Conservation (phyloP, 805 yeast genomes). For the Myxozyma mucilagina region DNA sequence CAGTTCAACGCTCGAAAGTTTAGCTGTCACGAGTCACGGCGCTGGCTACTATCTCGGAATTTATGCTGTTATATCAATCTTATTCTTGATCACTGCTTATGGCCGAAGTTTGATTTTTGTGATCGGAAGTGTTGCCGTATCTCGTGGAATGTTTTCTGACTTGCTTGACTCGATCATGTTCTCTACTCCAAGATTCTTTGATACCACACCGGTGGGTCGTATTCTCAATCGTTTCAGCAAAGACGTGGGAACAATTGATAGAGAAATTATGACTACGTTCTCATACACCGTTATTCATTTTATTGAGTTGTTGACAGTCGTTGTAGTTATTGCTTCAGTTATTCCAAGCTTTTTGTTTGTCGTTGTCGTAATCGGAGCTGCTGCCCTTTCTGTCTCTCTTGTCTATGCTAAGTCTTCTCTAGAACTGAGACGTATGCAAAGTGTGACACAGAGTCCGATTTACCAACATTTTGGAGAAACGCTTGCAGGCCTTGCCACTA, state of each 20-base stretch:
- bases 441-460: slow-evolving; percentile 69
- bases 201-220: slow-evolving; percentile 91
- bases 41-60: slow-evolving; percentile 4
- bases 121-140: slow-evolving; percentile 59
- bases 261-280: slow-evolving; percentile 81
- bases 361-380: slow-evolving; percentile 60
- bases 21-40: neutral
- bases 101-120: slow-evolving; percentile 31
- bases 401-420: slow-evolving; percentile 68
- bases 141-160: slow-evolving; percentile 65
- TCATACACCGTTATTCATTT: slow-evolving; percentile 50
- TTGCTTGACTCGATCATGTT: slow-evolving; percentile 65
- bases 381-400: slow-evolving; percentile 66
- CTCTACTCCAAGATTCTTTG: slow-evolving; percentile 85
- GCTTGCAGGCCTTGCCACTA: slow-evolving; percentile 70
- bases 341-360: slow-evolving; percentile 81
- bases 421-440: slow-evolving; percentile 70
- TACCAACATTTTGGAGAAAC: slow-evolving; percentile 80
- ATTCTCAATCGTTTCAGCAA: slow-evolving; percentile 94
- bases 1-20: neutral
- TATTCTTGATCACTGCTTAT: slow-evolving; percentile 38
- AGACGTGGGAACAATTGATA: slow-evolving; percentile 91
- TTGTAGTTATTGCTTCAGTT: slow-evolving; percentile 68
- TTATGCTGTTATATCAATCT: slow-evolving; percentile 60
- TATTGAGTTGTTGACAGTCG: slow-evolving; percentile 64